phyloP scores from a whole-genome alignment of 2,329 filamentous ascomycete genomes.

The Mycosphaerella arachidis region DNA sequence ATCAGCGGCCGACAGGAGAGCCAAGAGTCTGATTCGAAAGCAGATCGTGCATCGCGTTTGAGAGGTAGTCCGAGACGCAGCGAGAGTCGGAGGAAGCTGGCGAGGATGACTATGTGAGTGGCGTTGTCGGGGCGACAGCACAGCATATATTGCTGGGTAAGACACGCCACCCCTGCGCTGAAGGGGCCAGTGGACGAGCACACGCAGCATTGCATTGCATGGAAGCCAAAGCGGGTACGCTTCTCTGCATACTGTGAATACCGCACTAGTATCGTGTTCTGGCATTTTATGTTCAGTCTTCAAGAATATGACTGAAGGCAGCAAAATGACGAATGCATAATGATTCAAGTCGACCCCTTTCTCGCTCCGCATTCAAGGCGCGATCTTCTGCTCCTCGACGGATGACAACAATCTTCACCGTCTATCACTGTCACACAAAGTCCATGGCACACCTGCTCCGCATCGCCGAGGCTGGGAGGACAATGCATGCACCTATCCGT shows the following conservation, averaged over 20 bases:
- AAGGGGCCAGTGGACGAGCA: neutral
- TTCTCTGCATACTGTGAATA: neutral
- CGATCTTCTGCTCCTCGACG: too few relatives aligned
- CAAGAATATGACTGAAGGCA: neutral
- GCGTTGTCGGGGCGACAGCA: neutral
- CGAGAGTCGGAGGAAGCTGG: constrained; percentile 14
- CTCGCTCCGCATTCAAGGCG: too few relatives aligned
- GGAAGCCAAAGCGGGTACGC: neutral
- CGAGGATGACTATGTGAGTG: constrained; percentile 12
- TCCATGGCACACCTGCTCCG: neutral
- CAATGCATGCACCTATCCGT: neutral
- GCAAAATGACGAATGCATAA: neutral
- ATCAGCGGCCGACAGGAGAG: constrained; percentile 20
- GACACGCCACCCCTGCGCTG: too few relatives aligned
- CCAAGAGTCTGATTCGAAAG: constrained; percentile 14
- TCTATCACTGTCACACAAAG: neutral
- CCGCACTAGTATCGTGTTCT: neutral
- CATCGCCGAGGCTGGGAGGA: neutral
- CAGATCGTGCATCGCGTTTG: neutral
- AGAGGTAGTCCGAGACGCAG: constrained; percentile 7
- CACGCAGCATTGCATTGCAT: neutral
- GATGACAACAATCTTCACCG: too few relatives aligned
- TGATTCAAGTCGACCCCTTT: neutral
- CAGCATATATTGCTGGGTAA: neutral
- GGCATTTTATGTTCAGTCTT: neutral